Conservation (phyloP, 108 stramenopile genomes). For the Skeletonema tropicum region DNA sequence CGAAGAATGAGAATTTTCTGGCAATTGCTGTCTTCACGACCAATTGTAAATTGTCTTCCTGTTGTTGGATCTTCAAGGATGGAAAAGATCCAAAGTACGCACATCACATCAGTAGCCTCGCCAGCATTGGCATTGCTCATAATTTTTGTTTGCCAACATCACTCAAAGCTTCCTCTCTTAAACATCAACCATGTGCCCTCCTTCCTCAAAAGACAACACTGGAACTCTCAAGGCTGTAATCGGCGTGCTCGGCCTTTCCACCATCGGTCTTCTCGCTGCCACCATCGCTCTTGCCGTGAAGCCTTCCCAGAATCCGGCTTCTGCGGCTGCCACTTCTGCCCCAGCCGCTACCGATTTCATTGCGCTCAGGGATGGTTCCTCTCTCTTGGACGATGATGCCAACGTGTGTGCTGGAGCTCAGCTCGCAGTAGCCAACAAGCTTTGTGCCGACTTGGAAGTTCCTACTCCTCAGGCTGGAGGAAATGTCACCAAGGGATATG, state of each 20-base stretch:
- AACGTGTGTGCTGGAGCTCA: constrained; percentile 25
- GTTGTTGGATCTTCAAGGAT: too few relatives aligned
- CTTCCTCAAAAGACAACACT: constrained; percentile 7
- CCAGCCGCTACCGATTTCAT: neutral
- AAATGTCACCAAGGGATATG: constrained; percentile 60
- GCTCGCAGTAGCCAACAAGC: constrained; percentile 21
- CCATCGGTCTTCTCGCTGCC: constrained; percentile 19
- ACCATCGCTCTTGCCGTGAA: constrained; percentile 21
- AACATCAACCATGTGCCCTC: constrained; percentile 8
- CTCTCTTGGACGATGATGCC: constrained; percentile 15
- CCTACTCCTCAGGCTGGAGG: constrained; percentile 45
- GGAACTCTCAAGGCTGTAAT: constrained; percentile 12
- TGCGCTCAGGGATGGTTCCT: neutral
- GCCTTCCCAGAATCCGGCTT: neutral
- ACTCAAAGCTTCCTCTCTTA: neutral
- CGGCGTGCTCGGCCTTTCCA: constrained; percentile 13
- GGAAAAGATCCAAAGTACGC: too few relatives aligned
- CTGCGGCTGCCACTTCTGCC: neutral
- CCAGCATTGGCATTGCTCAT: too few relatives aligned
- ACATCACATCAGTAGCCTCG: too few relatives aligned
- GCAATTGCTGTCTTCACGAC: too few relatives aligned
- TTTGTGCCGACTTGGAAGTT: constrained; percentile 27
- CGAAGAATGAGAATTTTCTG: too few relatives aligned
- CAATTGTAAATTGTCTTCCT: too few relatives aligned
- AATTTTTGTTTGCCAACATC: too few relatives aligned